phyloP scores from a whole-genome alignment of 148 eudicot species.

The Mesembryanthemum crystallinum region DNA sequence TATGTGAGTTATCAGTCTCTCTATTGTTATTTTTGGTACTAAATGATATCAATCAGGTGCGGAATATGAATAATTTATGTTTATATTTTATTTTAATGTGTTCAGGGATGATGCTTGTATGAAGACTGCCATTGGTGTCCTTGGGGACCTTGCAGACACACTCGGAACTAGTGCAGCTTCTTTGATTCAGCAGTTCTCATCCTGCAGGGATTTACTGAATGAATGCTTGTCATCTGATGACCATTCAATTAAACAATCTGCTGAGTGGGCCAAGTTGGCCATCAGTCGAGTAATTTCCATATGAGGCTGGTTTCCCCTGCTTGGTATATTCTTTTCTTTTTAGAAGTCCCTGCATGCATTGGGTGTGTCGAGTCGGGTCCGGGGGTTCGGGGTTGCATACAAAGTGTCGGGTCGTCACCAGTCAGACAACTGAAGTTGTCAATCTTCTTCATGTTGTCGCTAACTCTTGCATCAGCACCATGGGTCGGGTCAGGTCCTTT shows the following conservation, averaged over 20 bases:
- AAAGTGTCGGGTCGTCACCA: slow-evolving; percentile 57
- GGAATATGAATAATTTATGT: not conserved
- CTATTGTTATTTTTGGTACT: not conserved
- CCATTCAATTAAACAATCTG: slow-evolving; percentile 88
- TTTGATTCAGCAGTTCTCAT: slow-evolving; percentile 76
- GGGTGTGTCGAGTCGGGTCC: slow-evolving; percentile 55
- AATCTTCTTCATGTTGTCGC: slow-evolving; percentile 56
- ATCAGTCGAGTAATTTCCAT: slow-evolving; percentile 70
- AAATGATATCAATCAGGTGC: not conserved
- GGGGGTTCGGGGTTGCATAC: slow-evolving; percentile 58
- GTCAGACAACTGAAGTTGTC: slow-evolving; percentile 59
- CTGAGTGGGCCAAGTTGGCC: slow-evolving; percentile 93
- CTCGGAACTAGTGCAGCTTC: slow-evolving; percentile 75
- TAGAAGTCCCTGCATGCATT: slow-evolving; percentile 81
- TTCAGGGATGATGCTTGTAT: slow-evolving; percentile 87
- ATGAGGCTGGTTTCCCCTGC: slow-evolving; percentile 41
- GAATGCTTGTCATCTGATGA: slow-evolving; percentile 90
- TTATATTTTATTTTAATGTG: not conserved
- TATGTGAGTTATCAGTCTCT: slow-evolving; percentile 53
- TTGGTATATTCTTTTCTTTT: slow-evolving; percentile 49
- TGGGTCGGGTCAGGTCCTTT: slow-evolving; percentile 33
- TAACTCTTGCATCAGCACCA: slow-evolving; percentile 51
- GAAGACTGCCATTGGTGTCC: slow-evolving; percentile 93
- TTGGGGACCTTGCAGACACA: slow-evolving; percentile 96
- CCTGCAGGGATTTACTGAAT: slow-evolving; percentile 70